These are phyloP conservation scores for Saksenaea vasiformis DNA, from an alignment of 371 early-diverging fungal species.

Conservation along the genomic window DNA sequence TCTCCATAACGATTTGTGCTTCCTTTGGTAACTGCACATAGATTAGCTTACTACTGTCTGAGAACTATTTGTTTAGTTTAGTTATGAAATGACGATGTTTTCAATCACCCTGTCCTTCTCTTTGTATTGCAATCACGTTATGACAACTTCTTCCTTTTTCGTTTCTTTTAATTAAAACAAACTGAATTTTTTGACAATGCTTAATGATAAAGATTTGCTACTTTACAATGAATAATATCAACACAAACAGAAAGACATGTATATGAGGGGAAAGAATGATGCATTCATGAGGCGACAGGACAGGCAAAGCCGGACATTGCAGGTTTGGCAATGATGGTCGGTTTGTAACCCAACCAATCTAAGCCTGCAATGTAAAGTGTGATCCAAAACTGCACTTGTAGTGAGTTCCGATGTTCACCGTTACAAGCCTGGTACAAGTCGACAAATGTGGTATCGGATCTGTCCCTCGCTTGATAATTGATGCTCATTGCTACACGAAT, in stretches of 20 bases:
- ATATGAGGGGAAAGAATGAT: not conserved
- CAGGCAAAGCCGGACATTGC: constrained; percentile 24
- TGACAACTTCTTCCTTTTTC: not conserved
- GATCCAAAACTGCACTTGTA: constrained; percentile 36
- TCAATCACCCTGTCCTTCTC: too few species aligned
- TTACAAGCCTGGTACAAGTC: constrained; percentile 30
- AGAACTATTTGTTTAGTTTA: too few species aligned
- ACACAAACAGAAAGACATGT: not conserved
- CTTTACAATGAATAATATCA: not conserved
- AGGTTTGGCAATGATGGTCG: constrained; percentile 31
- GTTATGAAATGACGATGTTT: too few species aligned
- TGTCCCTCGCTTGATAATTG: constrained; percentile 34
- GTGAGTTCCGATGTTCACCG: constrained; percentile 8
- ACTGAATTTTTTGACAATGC: not conserved
- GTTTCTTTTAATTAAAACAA: not conserved
- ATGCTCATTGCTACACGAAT: constrained; percentile 30
- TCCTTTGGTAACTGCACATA: too few species aligned
- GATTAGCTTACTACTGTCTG: too few species aligned
- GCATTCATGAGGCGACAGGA: constrained; percentile 11
- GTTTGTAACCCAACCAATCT: constrained; percentile 36
- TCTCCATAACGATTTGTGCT: too few species aligned
- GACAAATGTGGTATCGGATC: constrained; percentile 30
- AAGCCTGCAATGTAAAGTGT: constrained; percentile 30
- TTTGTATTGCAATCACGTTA: too few species aligned
- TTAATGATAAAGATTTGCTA: not conserved